Base-by-base conservation (phyloP, 306 rosid genomes). In the Cucumis cinereus region DNA sequence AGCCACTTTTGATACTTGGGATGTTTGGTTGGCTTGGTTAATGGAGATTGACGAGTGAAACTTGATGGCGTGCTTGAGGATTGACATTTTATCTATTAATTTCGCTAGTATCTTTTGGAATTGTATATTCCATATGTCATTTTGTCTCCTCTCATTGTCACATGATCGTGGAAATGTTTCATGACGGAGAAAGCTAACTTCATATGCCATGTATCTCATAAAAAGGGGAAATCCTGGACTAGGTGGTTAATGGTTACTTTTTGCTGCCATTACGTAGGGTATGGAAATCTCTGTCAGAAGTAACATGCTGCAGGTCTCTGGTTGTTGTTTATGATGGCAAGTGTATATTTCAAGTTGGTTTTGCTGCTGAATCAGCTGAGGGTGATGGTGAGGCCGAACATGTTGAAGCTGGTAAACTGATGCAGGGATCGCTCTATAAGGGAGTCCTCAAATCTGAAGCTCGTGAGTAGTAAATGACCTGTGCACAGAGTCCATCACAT, bases 271-370 rank as follows among this genome's bases (percentile, higher is more conserved):
- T 77, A 86, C 74, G 74, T 85, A 94, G 99, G 99, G 86, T 68
- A 4, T 94, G 99, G 97, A 87, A 89, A 56, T 91, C 95, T 77
- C 74, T 89, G 4, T 85, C 80, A 1, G 86, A 82, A 26, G 91
- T 88, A 68, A 90, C 92, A 40, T 90, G 98, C 84, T 87, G 99
- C 82, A 83, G 85, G 74, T 89, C 92, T 28, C 85, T 94, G 56
- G 89, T 92, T 81, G 71, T 92, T 83, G 90, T 88, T 83, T 94
- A 92, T 77, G 94, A 85, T 78, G 53, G 88, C 26, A 78, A 47
- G 60, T 88, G 90, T 79, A 85, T 92, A 57, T 88, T 94, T 83
- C 99, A 90, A 82, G 83, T 86, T 83, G 97, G 97, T 82, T 86
- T 80, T 78, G 91, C 89, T 22, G 89, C 92, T 26, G 90, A 84